A percentile compares a stretch with the other conserved stretches of the same genome.
phyloP scores from a whole-genome alignment of 768 basidiomycete genomes.

The Asterophora parasitica region DNA sequence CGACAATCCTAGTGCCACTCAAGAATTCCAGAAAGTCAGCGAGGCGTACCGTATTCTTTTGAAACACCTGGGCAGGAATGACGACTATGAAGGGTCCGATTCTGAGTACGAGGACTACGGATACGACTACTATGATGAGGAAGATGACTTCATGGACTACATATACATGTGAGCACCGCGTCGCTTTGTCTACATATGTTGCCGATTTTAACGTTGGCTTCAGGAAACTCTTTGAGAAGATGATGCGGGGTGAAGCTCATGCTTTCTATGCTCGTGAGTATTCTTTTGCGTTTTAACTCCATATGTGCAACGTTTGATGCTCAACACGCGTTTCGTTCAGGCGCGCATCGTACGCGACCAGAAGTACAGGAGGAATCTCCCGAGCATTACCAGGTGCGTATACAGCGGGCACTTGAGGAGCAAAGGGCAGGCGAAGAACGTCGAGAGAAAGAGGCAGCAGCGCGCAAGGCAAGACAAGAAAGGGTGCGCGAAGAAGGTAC shows the following conservation, averaged over 20 bases:
- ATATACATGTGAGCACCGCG: slow-evolving; percentile 38
- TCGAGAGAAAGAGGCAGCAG: slow-evolving; percentile 42
- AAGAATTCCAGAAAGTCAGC: slow-evolving; percentile 62
- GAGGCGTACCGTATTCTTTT: slow-evolving; percentile 63
- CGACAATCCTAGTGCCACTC: slow-evolving; percentile 58
- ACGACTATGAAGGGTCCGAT: slow-evolving; percentile 31
- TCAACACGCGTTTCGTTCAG: slow-evolving; percentile 6
- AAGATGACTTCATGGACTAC: slow-evolving; percentile 22
- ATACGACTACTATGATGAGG: slow-evolving; percentile 27
- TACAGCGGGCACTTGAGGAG: slow-evolving; percentile 46
- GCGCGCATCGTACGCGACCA: slow-evolving; percentile 15
- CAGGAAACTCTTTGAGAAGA: slow-evolving; percentile 37
- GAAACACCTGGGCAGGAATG: slow-evolving; percentile 47
- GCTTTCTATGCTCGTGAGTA: slow-evolving; percentile 9
- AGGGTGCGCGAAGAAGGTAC: slow-evolving; percentile 44
- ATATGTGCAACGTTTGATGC: not conserved
- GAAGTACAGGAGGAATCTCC: slow-evolving; percentile 36
- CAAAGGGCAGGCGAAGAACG: slow-evolving; percentile 52
- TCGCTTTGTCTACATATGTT: not conserved
- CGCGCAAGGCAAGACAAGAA: slow-evolving; percentile 41
- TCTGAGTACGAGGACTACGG: slow-evolving; percentile 35
- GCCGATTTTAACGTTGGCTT: slow-evolving; percentile 6
- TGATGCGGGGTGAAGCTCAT: slow-evolving; percentile 31
- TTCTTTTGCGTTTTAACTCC: not conserved
- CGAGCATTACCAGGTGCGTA: slow-evolving; percentile 49